These are phyloP conservation scores for Gonapodya sp. DNA, from an alignment of 192 early-diverging fungal species.

Conservation along the genomic window DNA sequence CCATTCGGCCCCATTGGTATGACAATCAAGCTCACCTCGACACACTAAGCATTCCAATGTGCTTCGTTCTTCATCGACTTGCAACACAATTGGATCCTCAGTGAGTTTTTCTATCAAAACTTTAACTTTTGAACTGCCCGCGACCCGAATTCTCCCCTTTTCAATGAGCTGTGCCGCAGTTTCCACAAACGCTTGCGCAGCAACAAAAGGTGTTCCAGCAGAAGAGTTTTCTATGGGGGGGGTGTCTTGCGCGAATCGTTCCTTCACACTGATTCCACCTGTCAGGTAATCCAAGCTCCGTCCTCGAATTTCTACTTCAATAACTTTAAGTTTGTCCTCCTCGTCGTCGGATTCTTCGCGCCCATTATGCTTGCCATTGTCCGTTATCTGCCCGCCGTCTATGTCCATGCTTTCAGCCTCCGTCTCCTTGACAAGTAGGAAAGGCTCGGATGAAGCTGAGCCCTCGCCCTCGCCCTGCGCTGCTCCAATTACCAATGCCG, in stretches of 20 bases:
- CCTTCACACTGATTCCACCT: not conserved
- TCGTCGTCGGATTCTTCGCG: not conserved
- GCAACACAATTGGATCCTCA: not conserved
- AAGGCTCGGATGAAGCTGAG: not conserved
- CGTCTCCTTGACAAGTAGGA: too few relatives aligned
- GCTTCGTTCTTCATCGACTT: not conserved
- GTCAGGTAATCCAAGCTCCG: not conserved
- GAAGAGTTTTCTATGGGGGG: not conserved
- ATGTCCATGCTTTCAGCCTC: too few relatives aligned
- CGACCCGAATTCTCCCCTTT: not conserved
- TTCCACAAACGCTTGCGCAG: not conserved
- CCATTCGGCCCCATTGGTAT: not conserved
- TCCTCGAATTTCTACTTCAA: not conserved
- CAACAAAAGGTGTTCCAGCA: not conserved
- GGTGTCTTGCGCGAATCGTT: not conserved
- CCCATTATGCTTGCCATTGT: not conserved
- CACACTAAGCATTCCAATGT: not conserved
- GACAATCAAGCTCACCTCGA: not conserved
- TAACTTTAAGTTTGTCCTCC: not conserved
- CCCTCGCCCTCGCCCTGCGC: not conserved
- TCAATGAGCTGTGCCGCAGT: not conserved
- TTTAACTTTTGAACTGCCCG: not conserved
- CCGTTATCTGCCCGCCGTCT: too few relatives aligned
- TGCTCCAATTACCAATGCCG: not conserved
- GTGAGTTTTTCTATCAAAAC: not conserved